Percentiles rank a stretch among this genome's conserved stretches.
phyloP scores from a whole-genome alignment of 176 grass and related monocot genomes.

The Paspalum vaginatum region DNA sequence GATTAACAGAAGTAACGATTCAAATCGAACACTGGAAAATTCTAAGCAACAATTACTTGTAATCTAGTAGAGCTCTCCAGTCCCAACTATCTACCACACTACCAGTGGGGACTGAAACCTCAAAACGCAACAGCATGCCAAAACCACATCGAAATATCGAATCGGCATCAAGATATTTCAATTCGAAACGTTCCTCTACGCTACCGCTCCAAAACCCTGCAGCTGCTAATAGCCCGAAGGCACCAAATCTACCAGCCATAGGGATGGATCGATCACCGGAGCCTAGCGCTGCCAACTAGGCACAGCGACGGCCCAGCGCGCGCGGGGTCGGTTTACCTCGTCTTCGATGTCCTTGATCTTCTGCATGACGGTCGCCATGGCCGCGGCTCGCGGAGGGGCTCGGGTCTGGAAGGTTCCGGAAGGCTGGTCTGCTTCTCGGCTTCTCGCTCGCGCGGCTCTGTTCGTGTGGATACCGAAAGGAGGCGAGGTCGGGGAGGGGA shows the following conservation, averaged over 20 bases:
- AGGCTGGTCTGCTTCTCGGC: neutral
- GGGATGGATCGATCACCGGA: neutral
- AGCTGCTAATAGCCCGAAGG: neutral
- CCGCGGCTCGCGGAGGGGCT: neutral
- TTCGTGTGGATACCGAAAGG: conserved; percentile 22
- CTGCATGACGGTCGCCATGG: conserved; percentile 98
- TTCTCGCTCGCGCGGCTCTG: conserved; percentile 13
- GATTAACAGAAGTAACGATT: too few relatives aligned
- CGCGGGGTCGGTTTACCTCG: conserved; percentile 53
- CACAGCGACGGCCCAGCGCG: neutral
- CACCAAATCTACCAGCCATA: neutral
- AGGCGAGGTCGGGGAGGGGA: neutral
- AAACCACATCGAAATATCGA: too few relatives aligned
- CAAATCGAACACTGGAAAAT: too few relatives aligned
- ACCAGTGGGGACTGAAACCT: too few relatives aligned
- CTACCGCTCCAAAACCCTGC: too few relatives aligned
- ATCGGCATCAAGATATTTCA: conserved; percentile 7
- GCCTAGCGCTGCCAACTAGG: neutral
- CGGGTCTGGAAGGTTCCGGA: neutral
- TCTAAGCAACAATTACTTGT: too few relatives aligned
- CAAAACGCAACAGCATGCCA: neutral
- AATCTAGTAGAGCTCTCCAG: too few relatives aligned
- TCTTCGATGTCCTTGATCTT: conserved; percentile 99
- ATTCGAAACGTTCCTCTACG: neutral
- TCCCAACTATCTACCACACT: too few relatives aligned